Conservation (phyloP, 495 filamentous ascomycete species). For the Penicillium verhagenii region DNA sequence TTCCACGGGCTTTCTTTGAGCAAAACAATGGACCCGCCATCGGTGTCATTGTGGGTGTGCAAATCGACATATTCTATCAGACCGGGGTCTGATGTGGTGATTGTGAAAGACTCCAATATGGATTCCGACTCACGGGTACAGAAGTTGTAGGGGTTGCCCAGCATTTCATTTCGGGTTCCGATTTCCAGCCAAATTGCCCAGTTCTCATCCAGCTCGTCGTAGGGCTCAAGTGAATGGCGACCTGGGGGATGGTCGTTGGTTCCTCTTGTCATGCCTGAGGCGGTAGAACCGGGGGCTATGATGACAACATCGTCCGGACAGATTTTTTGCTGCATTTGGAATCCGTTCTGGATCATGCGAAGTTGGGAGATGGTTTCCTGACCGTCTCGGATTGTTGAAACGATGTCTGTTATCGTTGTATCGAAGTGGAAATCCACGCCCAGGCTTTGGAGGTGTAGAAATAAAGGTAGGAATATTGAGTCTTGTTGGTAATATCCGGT, state of each 20-base stretch:
- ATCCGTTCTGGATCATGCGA: conserved; percentile 4
- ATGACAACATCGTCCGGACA: conserved; percentile 32
- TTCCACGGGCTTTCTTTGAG: conserved; percentile 36
- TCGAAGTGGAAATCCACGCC: conserved; percentile 42
- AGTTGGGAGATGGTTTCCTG: not conserved
- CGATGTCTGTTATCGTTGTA: conserved; percentile 7
- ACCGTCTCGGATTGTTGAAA: not conserved
- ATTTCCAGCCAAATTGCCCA: conserved; percentile 19
- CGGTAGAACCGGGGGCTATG: conserved; percentile 27
- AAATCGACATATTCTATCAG: conserved; percentile 18
- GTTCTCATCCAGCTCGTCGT: conserved; percentile 31
- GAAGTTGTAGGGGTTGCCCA: conserved; percentile 40
- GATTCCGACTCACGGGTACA: conserved; percentile 25
- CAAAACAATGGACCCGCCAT: conserved; percentile 23
- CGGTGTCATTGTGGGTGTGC: conserved; percentile 2
- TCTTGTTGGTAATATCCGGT: conserved; percentile 42
- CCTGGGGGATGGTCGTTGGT: conserved; percentile 22
- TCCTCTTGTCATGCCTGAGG: conserved; percentile 26
- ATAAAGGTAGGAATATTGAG: conserved; percentile 38
- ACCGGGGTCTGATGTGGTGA: conserved; percentile 25
- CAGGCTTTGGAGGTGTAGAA: conserved; percentile 32
- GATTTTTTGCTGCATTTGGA: conserved; percentile 3
- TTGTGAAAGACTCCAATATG: conserved; percentile 36
- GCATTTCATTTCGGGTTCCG: not conserved
- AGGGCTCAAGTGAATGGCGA: conserved; percentile 20